Evolutionary conservation across 768 basidiomycete species (phyloP).

Genomic region (Fibroporia radiculosa): DNA sequence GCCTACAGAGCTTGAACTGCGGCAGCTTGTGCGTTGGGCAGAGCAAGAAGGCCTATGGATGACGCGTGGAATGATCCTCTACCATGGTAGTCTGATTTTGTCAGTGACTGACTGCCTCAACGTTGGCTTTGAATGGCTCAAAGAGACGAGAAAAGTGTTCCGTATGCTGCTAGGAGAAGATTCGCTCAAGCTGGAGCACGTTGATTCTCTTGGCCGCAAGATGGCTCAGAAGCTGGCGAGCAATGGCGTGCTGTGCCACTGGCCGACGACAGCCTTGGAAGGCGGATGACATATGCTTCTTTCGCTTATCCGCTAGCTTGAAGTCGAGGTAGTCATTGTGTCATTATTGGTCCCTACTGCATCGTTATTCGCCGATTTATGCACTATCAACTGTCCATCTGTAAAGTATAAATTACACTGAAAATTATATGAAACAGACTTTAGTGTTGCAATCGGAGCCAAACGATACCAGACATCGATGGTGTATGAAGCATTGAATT

Average conservation of each 20-base stretch:
- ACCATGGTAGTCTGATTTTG: not conserved
- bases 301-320: too few species aligned
- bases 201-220: not conserved
- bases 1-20: not conserved
- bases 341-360: too few species aligned
- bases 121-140: not conserved
- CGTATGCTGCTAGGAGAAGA: constrained; percentile 12
- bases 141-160: not conserved
- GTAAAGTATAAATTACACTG: too few species aligned
- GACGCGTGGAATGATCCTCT: not conserved
- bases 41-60: not conserved
- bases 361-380: too few species aligned
- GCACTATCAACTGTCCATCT: too few species aligned
- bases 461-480: too few species aligned
- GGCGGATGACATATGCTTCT: too few species aligned
- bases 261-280: not conserved
- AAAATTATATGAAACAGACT: too few species aligned
- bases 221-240: not conserved
- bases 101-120: not conserved
- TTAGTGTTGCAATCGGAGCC: too few species aligned
- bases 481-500: too few species aligned
- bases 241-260: not conserved
- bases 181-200: not conserved
- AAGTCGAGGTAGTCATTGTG: too few species aligned
- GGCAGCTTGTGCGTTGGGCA: not conserved